phyloP scores from a whole-genome alignment of 75 land plant species.

The Sequoia sempervirens region DNA sequence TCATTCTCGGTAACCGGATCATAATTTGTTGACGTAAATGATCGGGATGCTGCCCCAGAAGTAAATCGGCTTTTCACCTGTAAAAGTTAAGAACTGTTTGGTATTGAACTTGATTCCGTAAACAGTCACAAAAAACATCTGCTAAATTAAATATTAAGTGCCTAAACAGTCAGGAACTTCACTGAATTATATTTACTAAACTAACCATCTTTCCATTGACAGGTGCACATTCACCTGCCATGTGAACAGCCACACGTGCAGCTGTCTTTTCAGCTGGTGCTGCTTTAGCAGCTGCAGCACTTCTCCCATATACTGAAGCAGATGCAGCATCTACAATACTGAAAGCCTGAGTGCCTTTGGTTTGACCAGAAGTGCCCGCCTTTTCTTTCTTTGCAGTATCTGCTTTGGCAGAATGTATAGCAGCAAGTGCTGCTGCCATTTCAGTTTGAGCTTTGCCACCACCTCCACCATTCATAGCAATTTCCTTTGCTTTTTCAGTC shows the following conservation, averaged over 20 bases:
- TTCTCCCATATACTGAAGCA: slow-evolving; percentile 90
- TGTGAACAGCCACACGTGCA: slow-evolving; percentile 88
- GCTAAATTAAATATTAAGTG: background rate
- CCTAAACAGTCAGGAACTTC: background rate
- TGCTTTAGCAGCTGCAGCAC: slow-evolving; percentile 87
- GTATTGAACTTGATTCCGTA: slow-evolving; percentile 2
- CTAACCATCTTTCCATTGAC: slow-evolving; percentile 90
- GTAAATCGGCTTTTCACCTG: slow-evolving; percentile 89
- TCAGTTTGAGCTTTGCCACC: slow-evolving; percentile 81
- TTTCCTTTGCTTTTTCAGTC: slow-evolving; percentile 74
- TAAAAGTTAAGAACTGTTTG: background rate
- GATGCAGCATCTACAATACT: slow-evolving; percentile 97
- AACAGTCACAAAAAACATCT: background rate
- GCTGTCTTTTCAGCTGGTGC: slow-evolving; percentile 74
- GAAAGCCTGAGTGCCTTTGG: slow-evolving; percentile 28
- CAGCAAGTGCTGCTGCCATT: slow-evolving; percentile 83
- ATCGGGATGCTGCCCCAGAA: slow-evolving; percentile 89
- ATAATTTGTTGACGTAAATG: slow-evolving; percentile 90
- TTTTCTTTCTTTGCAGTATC: slow-evolving; percentile 35
- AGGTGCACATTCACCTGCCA: slow-evolving; percentile 78
- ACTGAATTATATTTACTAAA: background rate
- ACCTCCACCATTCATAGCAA: slow-evolving; percentile 83
- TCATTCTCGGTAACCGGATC: slow-evolving; percentile 91
- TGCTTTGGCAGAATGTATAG: slow-evolving; percentile 60
- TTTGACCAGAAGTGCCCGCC: slow-evolving; percentile 21